Evolutionary conservation across 805 yeast genomes (phyloP), one percentile per base, ranked within the genome.

Genomic region (Sugiyamaella valdiviana): DNA sequence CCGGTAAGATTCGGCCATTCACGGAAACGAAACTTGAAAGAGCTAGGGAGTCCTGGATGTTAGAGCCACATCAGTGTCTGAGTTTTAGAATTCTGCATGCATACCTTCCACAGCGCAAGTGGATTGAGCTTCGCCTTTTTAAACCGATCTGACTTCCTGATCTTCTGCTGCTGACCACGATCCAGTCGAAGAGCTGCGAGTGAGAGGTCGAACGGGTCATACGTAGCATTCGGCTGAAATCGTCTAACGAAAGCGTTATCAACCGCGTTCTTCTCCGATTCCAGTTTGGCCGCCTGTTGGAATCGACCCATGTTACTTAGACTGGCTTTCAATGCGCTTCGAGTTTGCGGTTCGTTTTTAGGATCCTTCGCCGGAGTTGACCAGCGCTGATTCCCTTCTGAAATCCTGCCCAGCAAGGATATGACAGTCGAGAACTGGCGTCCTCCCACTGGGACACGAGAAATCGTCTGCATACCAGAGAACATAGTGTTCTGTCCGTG

Each of bases 141-240:
- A 37, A 54, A 48, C 15, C 40, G 42, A 45, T 50, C 55, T 24
- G 45, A 45, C 20, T 41, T 38, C 19, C 43, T 36, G 6, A 32
- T 15, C 6, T 24, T 35, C 14, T 39, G 19, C 45, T 51, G 44
- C 23, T 46, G 44, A 10, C 39, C 23, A 19, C 49, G 48, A 42
- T 78, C 81, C 56, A 79, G 75, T 51, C 74, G 70, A 36, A 78
- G 58, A 56, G 76, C 78, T 41, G 82, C 78, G 59, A 79, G 65
- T 24, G 85, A 77, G 57, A 87, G 86, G 64, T 86, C 95, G 66
- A 82, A 83, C 45, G 96, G 93, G 57, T 85, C 91, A 62, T 88
- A 88, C 0, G 79, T 76, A 3, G 75, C 67, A 42, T 78, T 79
- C 3, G 67, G 67, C 14, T 63, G 68, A 61, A 83, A 80, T 48